A percentile compares a stretch with the other conserved stretches of the same genome.
phyloP scores from a whole-genome alignment of 148 eudicot species.

The Rhododendron henanense region DNA sequence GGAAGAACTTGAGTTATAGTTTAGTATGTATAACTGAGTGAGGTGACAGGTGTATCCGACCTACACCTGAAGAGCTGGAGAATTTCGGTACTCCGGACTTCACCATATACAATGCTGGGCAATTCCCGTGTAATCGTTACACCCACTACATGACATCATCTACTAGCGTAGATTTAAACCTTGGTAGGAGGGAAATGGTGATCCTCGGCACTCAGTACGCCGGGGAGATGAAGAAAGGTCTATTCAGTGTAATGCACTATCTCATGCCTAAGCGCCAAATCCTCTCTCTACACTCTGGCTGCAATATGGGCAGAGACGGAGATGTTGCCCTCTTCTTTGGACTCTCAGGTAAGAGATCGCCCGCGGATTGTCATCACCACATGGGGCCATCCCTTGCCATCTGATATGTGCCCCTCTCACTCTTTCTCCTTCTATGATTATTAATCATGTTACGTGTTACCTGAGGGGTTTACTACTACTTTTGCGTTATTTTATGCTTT shows the following conservation, averaged over 20 bases:
- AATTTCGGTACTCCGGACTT: conserved; percentile 76
- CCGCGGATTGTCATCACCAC: conserved; percentile 8
- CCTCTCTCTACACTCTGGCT: conserved; percentile 79
- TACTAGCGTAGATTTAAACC: conserved; percentile 74
- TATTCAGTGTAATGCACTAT: conserved; percentile 81
- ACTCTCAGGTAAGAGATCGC: conserved; percentile 51
- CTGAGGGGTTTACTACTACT: neutral
- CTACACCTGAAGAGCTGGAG: conserved; percentile 76
- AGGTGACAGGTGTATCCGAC: conserved; percentile 86
- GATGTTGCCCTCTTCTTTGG: conserved; percentile 93
- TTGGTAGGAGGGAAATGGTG: conserved; percentile 78
- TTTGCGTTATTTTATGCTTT: neutral
- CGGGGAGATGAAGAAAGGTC: conserved; percentile 93
- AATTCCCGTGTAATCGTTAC: conserved; percentile 79
- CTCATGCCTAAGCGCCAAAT: conserved; percentile 80
- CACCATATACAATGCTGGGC: conserved; percentile 85
- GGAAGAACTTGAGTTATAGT: conserved; percentile 9
- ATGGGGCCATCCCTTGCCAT: conserved; percentile 17
- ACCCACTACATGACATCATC: conserved; percentile 90
- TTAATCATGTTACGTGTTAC: neutral
- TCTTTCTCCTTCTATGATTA: neutral
- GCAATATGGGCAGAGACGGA: conserved; percentile 79
- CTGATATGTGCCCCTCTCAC: conserved; percentile 21
- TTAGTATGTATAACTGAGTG: conserved; percentile 44
- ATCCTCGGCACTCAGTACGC: conserved; percentile 86